Evolutionary conservation across 768 basidiomycete genomes (phyloP).

Genomic region (Trametes cinnabarina): DNA sequence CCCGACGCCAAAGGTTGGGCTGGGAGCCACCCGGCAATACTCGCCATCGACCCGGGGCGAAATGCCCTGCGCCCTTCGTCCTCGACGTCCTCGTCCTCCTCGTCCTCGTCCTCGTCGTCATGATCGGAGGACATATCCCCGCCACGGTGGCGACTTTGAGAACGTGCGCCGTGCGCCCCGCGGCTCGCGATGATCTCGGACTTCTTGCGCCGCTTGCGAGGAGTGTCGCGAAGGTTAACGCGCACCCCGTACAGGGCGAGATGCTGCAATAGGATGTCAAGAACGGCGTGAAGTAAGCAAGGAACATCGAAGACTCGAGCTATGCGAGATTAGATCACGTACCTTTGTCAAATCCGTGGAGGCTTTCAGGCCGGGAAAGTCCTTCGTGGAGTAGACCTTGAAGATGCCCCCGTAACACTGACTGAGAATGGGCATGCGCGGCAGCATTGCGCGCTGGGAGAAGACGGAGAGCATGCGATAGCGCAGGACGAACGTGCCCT

Average conservation of each 20-base stretch:
- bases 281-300: not conserved
- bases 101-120: constrained; percentile 3
- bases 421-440: constrained; percentile 50
- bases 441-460: constrained; percentile 34
- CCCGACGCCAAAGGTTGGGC: not conserved
- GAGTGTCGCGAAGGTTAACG: constrained; percentile 57
- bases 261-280: constrained; percentile 33
- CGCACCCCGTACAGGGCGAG: constrained; percentile 57
- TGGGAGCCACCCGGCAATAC: too few relatives aligned
- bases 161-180: too few relatives aligned
- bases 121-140: not conserved
- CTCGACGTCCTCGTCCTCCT: not conserved
- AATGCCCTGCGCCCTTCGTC: not conserved
- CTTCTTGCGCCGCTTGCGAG: constrained; percentile 44
- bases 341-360: constrained; percentile 72
- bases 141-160: not conserved
- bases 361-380: constrained; percentile 64
- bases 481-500: constrained; percentile 65
- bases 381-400: constrained; percentile 67
- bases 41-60: not conserved
- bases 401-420: constrained; percentile 65
- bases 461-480: constrained; percentile 67
- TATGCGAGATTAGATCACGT: not conserved
- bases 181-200: not conserved
- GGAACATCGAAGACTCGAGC: too few relatives aligned